phyloP scores from a whole-genome alignment of 345 rosid species.

The Noccaea bulbosa region DNA sequence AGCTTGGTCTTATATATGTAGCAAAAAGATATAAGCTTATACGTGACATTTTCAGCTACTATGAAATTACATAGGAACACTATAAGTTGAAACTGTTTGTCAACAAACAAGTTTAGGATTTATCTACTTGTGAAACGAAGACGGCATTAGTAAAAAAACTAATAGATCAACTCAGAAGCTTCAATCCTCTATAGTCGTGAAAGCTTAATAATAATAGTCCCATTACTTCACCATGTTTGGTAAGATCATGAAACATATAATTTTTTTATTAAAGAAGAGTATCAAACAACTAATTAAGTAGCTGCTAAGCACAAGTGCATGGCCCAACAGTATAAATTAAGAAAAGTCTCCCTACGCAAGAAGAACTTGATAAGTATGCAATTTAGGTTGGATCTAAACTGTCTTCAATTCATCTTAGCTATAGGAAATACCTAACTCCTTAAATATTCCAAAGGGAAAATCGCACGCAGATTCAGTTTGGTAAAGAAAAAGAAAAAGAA shows the following conservation, averaged over 20 bases:
- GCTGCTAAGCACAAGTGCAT: constrained; percentile 15
- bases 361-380: neutral
- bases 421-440: constrained; percentile 22
- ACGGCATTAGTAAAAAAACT: neutral
- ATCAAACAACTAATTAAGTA: neutral
- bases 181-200: neutral
- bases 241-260: neutral
- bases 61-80: constrained; percentile 1
- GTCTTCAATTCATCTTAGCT: neutral
- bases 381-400: constrained; percentile 4
- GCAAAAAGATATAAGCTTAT: neutral
- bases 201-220: neutral
- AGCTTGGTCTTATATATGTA: neutral
- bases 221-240: constrained; percentile 6
- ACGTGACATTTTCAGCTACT: neutral
- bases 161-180: too few relatives aligned
- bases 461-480: neutral
- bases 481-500: neutral
- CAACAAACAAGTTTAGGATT: neutral
- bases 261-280: too few relatives aligned
- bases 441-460: neutral
- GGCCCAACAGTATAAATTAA: neutral
- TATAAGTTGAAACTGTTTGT: neutral
- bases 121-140: neutral
- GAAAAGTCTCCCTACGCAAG: neutral